These are phyloP conservation scores for Anethum foeniculum DNA, from an alignment of 140 eudicot species.

Conservation along the genomic window DNA sequence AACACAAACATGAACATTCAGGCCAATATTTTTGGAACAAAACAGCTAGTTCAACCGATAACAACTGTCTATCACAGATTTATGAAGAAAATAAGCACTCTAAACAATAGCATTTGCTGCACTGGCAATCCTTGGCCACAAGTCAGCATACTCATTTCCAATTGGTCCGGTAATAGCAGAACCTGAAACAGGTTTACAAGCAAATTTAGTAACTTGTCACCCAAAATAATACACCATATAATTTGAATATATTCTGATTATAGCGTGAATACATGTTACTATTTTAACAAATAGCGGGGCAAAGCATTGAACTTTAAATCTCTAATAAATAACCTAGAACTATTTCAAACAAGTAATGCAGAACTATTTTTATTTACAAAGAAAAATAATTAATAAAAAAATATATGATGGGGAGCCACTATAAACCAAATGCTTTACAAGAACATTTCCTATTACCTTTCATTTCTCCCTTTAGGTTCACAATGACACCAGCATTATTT, in stretches of 20 bases:
- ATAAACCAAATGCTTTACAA: no score
- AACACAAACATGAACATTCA: neutral
- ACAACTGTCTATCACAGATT: slow-evolving; percentile 1
- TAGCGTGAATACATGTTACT: no score
- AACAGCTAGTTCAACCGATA: neutral
- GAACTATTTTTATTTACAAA: neutral
- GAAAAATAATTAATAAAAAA: no score
- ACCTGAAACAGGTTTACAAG: slow-evolving; percentile 20
- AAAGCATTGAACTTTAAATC: neutral
- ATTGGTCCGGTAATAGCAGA: slow-evolving; percentile 78
- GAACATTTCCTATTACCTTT: slow-evolving; percentile 31
- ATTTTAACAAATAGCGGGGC: neutral
- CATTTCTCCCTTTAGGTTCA: slow-evolving; percentile 67
- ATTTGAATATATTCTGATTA: no score
- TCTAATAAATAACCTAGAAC: neutral
- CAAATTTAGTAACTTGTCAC: neutral
- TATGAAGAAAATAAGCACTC: neutral
- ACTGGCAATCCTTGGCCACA: slow-evolving; percentile 68
- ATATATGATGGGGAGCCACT: no score
- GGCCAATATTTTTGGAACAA: neutral
- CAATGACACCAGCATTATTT: slow-evolving; percentile 72
- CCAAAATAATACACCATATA: neutral
- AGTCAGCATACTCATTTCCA: slow-evolving; percentile 74
- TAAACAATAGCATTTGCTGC: slow-evolving; percentile 62
- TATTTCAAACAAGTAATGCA: neutral